Conservation (phyloP, 2,329 filamentous ascomycete species). For the Grosmannia huntii region DNA sequence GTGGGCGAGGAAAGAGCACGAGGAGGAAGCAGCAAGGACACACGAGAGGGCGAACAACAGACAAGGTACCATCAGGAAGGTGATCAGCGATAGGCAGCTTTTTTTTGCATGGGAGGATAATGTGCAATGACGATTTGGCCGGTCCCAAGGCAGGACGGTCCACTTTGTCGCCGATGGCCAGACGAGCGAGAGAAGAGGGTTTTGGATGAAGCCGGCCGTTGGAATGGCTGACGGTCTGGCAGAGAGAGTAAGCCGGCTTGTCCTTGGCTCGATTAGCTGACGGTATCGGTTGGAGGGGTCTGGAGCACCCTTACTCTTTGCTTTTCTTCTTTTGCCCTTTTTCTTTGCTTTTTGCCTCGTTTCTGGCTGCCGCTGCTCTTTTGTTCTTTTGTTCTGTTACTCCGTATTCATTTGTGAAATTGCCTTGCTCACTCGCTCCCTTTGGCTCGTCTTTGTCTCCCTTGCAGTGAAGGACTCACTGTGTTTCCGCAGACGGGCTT, state of each 20-base stretch:
- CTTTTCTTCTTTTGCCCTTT: background rate
- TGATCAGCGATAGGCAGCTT: constrained; percentile 1
- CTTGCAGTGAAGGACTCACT: background rate
- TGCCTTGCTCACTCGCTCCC: background rate
- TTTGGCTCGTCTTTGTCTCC: background rate
- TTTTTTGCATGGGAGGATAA: background rate
- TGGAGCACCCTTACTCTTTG: background rate
- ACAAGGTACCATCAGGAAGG: background rate
- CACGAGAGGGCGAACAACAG: background rate
- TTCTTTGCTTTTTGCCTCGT: background rate
- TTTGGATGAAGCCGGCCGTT: background rate
- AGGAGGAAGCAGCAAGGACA: background rate
- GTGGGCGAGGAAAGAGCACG: background rate
- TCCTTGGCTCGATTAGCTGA: background rate
- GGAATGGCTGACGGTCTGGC: too few relatives aligned
- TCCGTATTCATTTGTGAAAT: too few relatives aligned
- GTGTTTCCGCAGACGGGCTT: background rate
- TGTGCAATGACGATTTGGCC: background rate
- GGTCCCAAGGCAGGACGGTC: background rate
- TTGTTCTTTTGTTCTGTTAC: too few relatives aligned
- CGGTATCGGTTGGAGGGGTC: background rate
- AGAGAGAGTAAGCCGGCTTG: background rate
- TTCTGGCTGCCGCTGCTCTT: background rate
- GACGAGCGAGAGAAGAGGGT: background rate
- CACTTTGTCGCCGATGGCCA: background rate